Evolutionary conservation across 495 filamentous ascomycete species (phyloP), one percentile per base, ranked within the genome.

Genomic region (Penicillium subrubescens): DNA sequence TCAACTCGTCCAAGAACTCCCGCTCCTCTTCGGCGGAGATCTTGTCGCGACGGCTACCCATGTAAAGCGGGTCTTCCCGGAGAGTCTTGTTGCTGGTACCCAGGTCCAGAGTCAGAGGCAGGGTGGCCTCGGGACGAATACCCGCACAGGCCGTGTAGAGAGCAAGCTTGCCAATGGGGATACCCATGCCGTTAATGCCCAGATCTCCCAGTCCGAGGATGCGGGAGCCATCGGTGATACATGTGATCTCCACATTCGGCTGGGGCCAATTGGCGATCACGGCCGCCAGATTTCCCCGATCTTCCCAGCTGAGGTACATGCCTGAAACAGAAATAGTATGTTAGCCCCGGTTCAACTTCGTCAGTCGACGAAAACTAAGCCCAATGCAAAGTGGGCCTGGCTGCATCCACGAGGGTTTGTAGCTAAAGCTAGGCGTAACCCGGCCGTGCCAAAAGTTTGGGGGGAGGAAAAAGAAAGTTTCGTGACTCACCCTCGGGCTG

Each of bases 1-100:
- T 99, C 79, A 99, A 86, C 83, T 98, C 95, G 71, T 98, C 95
- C 85, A 99, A 83, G 76, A 98, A 98, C 68, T 94, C 94, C 70
- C 88, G 86, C 77, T 95, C 93, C 73, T 96, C 91, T 54, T 92
- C 84, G 29, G 90, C 81, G 15, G 88, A 83, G 52, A 94, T 83
- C 78, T 96, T 94, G 76, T 90, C 90, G 59, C 88, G 84, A 66
- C 93, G 88, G 71, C 91, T 88, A 66, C 95, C 95, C 76, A 99
- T 87, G 82, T 99, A 99, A 31, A 99, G 81, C 62, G 96, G 95
- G 78, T 99, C 95, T 74, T 89, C 89, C 71, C 92, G 85, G 79
- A 96, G 89, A 52, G 83, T 74, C 83, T 94, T 91, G 78, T 98
- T 99, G 75, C 88, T 88, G 39, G 95, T 99, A 48, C 95, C 95